Evolutionary conservation across 345 rosid species (phyloP), one percentile per base, ranked within the genome.

Genomic region (Sapria himalayana): DNA sequence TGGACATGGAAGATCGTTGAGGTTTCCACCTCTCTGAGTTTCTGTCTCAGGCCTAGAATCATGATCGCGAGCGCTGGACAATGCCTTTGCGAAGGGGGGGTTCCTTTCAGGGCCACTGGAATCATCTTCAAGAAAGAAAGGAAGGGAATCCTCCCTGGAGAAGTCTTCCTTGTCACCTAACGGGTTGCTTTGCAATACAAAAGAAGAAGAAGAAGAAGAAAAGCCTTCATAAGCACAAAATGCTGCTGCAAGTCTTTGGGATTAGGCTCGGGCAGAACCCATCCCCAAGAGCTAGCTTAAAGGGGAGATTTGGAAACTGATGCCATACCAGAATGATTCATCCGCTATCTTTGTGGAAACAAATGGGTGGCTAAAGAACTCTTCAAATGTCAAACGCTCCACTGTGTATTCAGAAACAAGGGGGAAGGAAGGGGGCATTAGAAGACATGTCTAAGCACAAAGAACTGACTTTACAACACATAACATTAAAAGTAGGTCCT

Each of bases 361-460:
- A 49, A 76, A 89, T 33, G 91, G 73, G 50, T 89, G 95, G 50
- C 82, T 76, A 55, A 89, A 89, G 55, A 82, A 82, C 70, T 89
- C 98, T 49, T 89, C 84, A 63, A 78, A 89, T 45, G 98, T 89
- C 44, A 82, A 56, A 11, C 98, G 70, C 50, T 82, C 95, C 75
- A 89, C 98, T 89, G 76, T 10, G 58, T 45, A 64, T 38, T 51
- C 25, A 51, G 48, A 46, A 39, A 50, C 7, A 27, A 39, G 33
- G 36, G 16, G 29, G 32, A 32, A 27, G 25, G 32, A 18, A 27
- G 32, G 24, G 20, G 18, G 18, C 38, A 33, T n/a, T n/a, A n/a
- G n/a, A n/a, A n/a, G n/a, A n/a, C n/a, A n/a, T n/a, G n/a, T n/a
- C n/a, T n/a, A n/a, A n/a, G n/a, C n/a, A n/a, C n/a, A n/a, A n/a